These are phyloP conservation scores for Boehmeria nivea DNA, from an alignment of 306 rosid species.

Conservation along the genomic window DNA sequence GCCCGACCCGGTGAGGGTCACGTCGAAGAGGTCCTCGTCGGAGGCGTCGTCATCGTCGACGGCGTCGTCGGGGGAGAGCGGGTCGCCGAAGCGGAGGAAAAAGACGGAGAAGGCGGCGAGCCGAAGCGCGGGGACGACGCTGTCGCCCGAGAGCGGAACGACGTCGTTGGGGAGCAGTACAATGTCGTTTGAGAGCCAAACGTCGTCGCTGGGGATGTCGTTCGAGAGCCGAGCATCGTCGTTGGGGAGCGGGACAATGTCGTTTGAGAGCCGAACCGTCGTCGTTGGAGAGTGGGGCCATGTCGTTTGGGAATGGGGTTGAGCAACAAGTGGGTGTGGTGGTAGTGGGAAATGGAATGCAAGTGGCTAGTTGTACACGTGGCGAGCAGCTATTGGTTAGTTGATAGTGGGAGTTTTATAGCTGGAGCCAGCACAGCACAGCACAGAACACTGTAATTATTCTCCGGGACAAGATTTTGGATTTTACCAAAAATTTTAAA, in stretches of 20 bases:
- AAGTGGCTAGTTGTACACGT: conserved; percentile 17
- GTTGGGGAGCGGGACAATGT: conserved; percentile 1
- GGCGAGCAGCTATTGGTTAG: conserved; percentile 27
- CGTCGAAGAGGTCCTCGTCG: conserved; percentile 52
- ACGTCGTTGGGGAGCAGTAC: conserved; percentile 10
- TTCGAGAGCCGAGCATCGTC: neutral
- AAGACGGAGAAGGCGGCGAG: conserved; percentile 13
- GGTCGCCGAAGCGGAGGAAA: conserved; percentile 40
- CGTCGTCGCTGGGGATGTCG: neutral
- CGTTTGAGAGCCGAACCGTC: neutral
- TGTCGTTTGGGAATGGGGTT: conserved; percentile 7
- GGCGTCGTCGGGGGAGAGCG: conserved; percentile 26
- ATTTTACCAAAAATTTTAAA: neutral
- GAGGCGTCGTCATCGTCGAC: conserved; percentile 32
- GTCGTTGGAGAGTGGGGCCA: neutral
- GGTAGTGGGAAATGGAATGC: conserved; percentile 13
- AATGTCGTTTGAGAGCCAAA: neutral
- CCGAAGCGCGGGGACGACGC: neutral
- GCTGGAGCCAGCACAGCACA: neutral
- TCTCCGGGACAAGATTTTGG: neutral
- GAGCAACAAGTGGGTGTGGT: conserved; percentile 19
- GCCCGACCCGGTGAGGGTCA: conserved; percentile 77
- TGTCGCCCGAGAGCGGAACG: neutral
- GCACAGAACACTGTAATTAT: conserved; percentile 22
- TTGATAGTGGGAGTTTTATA: neutral